Evolutionary conservation across 2,329 filamentous ascomycete species (phyloP).

Genomic region (Calonectria pteridis): DNA sequence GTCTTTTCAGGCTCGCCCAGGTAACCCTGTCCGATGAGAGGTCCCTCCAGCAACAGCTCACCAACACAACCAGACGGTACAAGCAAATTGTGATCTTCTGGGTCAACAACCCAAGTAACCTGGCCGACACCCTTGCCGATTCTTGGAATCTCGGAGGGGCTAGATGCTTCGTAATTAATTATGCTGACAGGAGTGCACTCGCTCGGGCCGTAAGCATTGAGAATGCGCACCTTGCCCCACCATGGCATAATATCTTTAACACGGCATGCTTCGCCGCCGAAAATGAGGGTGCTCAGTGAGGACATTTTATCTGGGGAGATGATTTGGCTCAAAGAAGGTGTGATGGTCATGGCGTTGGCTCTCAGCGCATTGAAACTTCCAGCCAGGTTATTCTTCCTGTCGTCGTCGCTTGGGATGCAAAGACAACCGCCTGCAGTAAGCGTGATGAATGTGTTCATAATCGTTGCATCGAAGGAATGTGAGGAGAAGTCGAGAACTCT

Average conservation of each 20-base stretch:
- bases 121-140: conserved; percentile 14
- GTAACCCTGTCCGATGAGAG: conserved; percentile 5
- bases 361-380: background rate
- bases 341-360: background rate
- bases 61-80: conserved; percentile 15
- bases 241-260: conserved; percentile 19
- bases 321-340: background rate
- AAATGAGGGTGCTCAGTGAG: background rate
- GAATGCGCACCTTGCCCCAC: conserved; percentile 18
- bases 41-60: conserved; percentile 24
- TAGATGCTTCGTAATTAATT: background rate
- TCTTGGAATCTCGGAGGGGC: background rate
- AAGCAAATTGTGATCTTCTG: conserved; percentile 12
- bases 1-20: conserved; percentile 1
- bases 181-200: conserved; percentile 20
- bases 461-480: conserved; percentile 30
- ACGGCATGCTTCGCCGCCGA: background rate
- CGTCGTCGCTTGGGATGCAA: conserved; percentile 19
- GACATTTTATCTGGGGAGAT: background rate
- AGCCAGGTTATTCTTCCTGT: conserved; percentile 6
- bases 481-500: conserved; percentile 20
- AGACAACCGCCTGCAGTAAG: conserved; percentile 30
- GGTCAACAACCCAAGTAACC: conserved; percentile 25
- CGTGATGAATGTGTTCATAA: conserved; percentile 25
- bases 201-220: conserved; percentile 37